Evolutionary conservation across 805 yeast species (phyloP).

Genomic region (Zygosaccharomyces rouxii): DNA sequence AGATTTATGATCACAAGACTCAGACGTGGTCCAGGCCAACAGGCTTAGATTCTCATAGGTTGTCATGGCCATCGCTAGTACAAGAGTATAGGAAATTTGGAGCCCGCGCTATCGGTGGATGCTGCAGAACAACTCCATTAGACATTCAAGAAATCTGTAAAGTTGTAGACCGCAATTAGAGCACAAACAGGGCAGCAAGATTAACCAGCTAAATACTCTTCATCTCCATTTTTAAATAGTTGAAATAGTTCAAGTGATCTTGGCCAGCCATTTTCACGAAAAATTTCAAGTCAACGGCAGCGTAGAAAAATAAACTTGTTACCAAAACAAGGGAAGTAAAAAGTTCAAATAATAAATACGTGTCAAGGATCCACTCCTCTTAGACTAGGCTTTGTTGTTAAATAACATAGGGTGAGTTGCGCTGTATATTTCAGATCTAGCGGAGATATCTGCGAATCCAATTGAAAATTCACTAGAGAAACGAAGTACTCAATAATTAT

Average conservation of each 20-base stretch:
- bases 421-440: not conserved
- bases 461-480: not conserved
- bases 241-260: not conserved
- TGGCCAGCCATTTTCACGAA: conserved; percentile 7
- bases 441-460: not conserved
- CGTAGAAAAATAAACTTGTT: not conserved
- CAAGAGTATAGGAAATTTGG: conserved; percentile 39
- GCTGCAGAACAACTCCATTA: conserved; percentile 64
- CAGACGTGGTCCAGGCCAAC: conserved; percentile 40
- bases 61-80: conserved; percentile 23
- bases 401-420: not conserved
- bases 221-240: not conserved
- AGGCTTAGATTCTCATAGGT: not conserved
- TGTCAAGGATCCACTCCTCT: not conserved
- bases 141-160: conserved; percentile 28
- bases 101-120: conserved; percentile 63
- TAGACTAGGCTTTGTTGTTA: not conserved
- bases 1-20: conserved; percentile 48
- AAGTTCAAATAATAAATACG: conserved; percentile 14
- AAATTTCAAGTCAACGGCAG: conserved; percentile 1
- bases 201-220: not conserved
- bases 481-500: not conserved
- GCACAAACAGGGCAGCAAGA: not conserved
- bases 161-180: conserved; percentile 4
- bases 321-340: conserved; percentile 7